phyloP scores from a whole-genome alignment of 257 asterid species.

The Solanum paucissectum region DNA sequence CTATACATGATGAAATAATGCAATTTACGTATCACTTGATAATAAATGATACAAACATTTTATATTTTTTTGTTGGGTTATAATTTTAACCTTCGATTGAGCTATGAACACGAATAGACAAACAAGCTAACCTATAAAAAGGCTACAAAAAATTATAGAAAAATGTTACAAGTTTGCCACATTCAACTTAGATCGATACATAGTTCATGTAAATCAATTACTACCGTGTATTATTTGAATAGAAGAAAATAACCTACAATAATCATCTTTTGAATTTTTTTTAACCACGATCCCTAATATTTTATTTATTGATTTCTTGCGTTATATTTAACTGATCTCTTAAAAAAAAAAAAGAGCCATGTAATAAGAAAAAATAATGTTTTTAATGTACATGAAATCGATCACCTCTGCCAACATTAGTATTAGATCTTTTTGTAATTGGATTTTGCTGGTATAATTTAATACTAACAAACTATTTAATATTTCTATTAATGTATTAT shows the following conservation, averaged over 20 bases:
- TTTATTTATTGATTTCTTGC: background rate
- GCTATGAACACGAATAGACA: background rate
- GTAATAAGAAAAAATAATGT: background rate
- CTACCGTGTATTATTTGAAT: background rate
- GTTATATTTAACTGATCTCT: background rate
- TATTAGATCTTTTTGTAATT: background rate
- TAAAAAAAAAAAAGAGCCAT: background rate
- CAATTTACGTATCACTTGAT: background rate
- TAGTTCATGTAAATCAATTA: background rate
- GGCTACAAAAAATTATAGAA: background rate
- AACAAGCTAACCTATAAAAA: background rate
- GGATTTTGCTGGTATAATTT: background rate
- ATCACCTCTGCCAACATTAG: background rate
- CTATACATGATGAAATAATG: background rate
- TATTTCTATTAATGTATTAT: background rate
- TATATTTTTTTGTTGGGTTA: background rate
- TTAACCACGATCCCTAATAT: background rate
- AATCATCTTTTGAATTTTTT: too few relatives aligned
- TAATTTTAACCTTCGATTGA: background rate
- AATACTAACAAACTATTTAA: background rate
- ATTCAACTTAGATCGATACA: background rate
- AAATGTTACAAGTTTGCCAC: background rate
- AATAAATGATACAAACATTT: background rate
- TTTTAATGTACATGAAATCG: background rate
- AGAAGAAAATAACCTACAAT: background rate